These are phyloP conservation scores for Volvox carteri DNA, from an alignment of 163 green algal species.

Conservation along the genomic window DNA sequence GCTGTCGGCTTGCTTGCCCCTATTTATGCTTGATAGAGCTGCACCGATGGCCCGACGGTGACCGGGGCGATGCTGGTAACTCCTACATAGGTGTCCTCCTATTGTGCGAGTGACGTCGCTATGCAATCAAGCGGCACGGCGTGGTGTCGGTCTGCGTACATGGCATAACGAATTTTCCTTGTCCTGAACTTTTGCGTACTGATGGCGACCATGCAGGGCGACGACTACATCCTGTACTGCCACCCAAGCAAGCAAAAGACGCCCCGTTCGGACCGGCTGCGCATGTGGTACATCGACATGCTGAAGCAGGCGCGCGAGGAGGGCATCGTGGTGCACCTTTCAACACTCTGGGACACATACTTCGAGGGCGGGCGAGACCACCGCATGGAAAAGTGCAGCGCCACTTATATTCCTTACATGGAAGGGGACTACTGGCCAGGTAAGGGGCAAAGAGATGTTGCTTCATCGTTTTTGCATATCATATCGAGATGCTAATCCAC, in stretches of 20 bases:
- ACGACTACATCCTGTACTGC: constrained; percentile 99
- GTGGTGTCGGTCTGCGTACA: too few species aligned
- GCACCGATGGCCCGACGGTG: neutral
- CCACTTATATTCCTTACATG: constrained; percentile 94
- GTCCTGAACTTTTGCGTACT: too few species aligned
- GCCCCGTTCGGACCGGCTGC: constrained; percentile 91
- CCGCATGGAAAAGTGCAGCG: constrained; percentile 75
- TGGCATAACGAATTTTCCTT: too few species aligned
- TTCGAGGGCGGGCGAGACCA: constrained; percentile 92
- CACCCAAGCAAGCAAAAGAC: constrained; percentile 95
- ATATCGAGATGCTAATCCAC: too few species aligned
- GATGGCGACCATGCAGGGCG: constrained; percentile 88
- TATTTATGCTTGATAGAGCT: too few species aligned
- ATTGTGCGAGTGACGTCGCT: too few species aligned
- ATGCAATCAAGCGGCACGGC: too few species aligned
- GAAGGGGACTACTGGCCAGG: constrained; percentile 99
- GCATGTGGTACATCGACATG: constrained; percentile 91
- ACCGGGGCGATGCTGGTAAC: too few species aligned
- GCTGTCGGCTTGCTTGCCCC: too few species aligned
- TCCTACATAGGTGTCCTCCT: too few species aligned
- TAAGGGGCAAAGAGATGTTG: constrained; percentile 60
- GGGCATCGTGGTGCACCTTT: constrained; percentile 87
- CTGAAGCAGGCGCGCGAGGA: constrained; percentile 79
- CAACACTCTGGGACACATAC: constrained; percentile 97
- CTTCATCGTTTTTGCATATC: too few species aligned